phyloP scores from a whole-genome alignment of 2,329 filamentous ascomycete genomes.

The Talaromyces piceae region DNA sequence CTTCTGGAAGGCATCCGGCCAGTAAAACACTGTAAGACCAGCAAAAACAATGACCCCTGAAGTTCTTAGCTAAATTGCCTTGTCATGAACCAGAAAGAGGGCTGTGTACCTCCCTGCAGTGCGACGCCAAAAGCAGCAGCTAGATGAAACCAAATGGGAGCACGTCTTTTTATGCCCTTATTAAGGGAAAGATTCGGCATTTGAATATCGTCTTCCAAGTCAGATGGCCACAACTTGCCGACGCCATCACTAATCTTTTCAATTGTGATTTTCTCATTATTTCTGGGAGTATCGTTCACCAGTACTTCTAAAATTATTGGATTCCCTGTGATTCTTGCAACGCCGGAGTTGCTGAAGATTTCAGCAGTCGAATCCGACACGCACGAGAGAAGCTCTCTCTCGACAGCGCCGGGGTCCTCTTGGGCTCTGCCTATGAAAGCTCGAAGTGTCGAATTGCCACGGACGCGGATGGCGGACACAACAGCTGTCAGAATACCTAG shows the following conservation, averaged over 20 bases:
- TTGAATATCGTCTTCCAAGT: conserved; percentile 21
- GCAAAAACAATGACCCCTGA: conserved; percentile 23
- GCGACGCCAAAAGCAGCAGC: conserved; percentile 20
- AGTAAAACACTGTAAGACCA: conserved; percentile 23
- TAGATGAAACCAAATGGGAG: conserved; percentile 23
- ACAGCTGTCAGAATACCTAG: conserved; percentile 41
- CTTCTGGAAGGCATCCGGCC: conserved; percentile 19
- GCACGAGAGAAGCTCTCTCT: conserved; percentile 41
- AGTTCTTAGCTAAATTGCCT: neutral
- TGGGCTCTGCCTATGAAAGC: conserved; percentile 41
- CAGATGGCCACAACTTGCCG: conserved; percentile 1
- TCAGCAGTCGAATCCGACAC: conserved; percentile 42
- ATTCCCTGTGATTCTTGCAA: conserved; percentile 30
- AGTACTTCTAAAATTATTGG: conserved; percentile 30
- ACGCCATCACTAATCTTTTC: conserved; percentile 7
- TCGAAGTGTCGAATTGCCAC: conserved; percentile 36
- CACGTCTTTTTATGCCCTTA: conserved; percentile 25
- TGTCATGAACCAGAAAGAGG: neutral
- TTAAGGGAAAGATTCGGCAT: conserved; percentile 29
- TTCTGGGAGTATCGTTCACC: conserved; percentile 31
- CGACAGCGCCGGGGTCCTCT: conserved; percentile 35
- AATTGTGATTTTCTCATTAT: neutral
- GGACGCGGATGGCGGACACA: conserved; percentile 40
- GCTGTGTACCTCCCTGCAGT: conserved; percentile 23
- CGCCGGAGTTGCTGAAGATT: conserved; percentile 36